Evolutionary conservation across 306 rosid species (phyloP), one percentile per base, ranked within the genome.

Genomic region (Fragaria iinumae): DNA sequence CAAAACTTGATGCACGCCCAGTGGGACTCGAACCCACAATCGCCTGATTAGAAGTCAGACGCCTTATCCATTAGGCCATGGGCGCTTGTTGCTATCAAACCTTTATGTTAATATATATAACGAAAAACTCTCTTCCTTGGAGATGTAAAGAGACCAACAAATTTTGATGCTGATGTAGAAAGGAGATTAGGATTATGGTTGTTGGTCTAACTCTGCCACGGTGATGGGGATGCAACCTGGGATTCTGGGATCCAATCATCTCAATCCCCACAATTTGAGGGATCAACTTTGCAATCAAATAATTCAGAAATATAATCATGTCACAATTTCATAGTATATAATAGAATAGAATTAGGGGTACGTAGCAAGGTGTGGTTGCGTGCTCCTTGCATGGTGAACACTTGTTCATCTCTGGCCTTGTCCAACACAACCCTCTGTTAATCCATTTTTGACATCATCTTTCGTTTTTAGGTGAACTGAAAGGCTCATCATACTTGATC

Each of bases 1-100:
- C 0, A 1, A 11, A 17, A 2, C 0, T 0, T 1, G 0, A 7
- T 9, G 38, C 62, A 62, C 78, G 78, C 71, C 78, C 71, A 75
- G 71, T 75, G 60, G 71, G 78, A 75, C 71, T 75, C 71, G 71
- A 75, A 67, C 80, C 66, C 73, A 66, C 80, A 76, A 67, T 76
- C 80, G 80, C 73, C 80, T 76, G 80, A 76, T 76, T 76, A 76
- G 73, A 66, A 66, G 80, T 76, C 80, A 76, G 79, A 76, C 80
- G 73, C 80, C 80, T 66, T 76, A 76, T 76, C 80, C 80, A 76
- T 76, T 76, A 76, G 66, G 80, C 80, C 80, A 76, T 76, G 80
- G 80, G 80, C 80, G 78, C 78, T 20, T 11, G 0, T 27, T 62
- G 60, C 1, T 60, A 23, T 1, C 14, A 21, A n/a, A 0, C 3